phyloP scores from a whole-genome alignment of 495 filamentous ascomycete genomes.

The Tuber indicum region DNA sequence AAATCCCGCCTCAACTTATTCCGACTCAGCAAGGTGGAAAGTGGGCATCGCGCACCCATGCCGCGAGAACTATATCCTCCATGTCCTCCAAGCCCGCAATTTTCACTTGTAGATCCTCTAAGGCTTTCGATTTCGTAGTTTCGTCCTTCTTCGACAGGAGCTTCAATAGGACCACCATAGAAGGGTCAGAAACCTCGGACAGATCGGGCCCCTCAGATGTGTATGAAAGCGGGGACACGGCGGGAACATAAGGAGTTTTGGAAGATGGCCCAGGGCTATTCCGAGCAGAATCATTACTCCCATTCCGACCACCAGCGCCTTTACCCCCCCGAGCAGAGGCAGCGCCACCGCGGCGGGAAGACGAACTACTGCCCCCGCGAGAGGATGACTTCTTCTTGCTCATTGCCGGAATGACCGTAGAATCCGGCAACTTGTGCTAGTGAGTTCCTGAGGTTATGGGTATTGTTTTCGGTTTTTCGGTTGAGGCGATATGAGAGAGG shows the following conservation, averaged over 20 bases:
- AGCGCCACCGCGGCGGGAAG: not conserved
- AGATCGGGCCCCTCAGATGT: constrained; percentile 79
- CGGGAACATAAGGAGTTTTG: constrained; percentile 19
- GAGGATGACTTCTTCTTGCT: constrained; percentile 5
- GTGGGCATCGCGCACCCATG: constrained; percentile 61
- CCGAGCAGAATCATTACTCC: not conserved
- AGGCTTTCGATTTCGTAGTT: constrained; percentile 82
- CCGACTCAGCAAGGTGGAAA: constrained; percentile 21
- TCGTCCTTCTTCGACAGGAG: constrained; percentile 88
- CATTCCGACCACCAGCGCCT: not conserved
- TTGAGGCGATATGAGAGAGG: not conserved
- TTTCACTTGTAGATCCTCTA: constrained; percentile 73
- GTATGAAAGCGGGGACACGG: constrained; percentile 59
- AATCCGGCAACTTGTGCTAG: not conserved
- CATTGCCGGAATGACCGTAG: not conserved
- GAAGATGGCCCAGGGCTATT: not conserved
- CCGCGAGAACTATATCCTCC: constrained; percentile 71
- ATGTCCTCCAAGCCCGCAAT: constrained; percentile 52
- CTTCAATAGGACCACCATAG: constrained; percentile 81
- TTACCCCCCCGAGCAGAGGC: not conserved
- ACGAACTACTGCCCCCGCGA: not conserved
- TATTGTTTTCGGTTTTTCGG: not conserved
- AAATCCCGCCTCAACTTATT: constrained; percentile 22
- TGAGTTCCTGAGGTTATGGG: not conserved
- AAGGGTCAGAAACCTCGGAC: constrained; percentile 65